Conservation (phyloP, 2,329 filamentous ascomycete species). For the Fusarium virguliforme region DNA sequence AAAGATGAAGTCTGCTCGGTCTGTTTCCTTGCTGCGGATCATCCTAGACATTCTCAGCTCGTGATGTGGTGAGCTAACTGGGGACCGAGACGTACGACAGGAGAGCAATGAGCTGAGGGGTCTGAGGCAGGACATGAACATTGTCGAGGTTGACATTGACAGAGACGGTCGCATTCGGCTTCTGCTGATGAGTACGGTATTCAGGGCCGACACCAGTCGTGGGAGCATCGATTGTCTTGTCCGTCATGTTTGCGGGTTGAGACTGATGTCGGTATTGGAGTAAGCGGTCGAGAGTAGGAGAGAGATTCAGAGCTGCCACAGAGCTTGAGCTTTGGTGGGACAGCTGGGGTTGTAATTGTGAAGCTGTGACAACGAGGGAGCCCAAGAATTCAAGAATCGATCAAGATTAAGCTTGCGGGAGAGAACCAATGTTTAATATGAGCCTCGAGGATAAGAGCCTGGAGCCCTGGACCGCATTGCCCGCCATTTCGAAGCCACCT, state of each 20-base stretch:
- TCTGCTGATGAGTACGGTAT: slow-evolving; percentile 83
- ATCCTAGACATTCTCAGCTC: slow-evolving; percentile 74
- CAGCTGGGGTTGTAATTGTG: slow-evolving; percentile 20
- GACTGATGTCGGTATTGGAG: slow-evolving; percentile 21
- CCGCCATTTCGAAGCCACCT: slow-evolving; percentile 41
- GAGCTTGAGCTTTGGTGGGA: slow-evolving; percentile 27
- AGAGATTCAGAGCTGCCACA: slow-evolving; percentile 19
- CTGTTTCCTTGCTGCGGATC: slow-evolving; percentile 92
- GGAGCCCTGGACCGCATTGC: slow-evolving; percentile 37
- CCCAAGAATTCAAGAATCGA: slow-evolving; percentile 14
- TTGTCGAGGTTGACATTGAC: slow-evolving; percentile 86
- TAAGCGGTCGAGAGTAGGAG: slow-evolving; percentile 28
- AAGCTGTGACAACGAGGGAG: slow-evolving; percentile 6
- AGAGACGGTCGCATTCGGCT: slow-evolving; percentile 91
- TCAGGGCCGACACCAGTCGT: slow-evolving; percentile 82
- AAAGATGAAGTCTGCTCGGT: slow-evolving; percentile 97
- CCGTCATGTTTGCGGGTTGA: slow-evolving; percentile 49
- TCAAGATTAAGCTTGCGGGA: slow-evolving; percentile 34
- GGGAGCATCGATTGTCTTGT: slow-evolving; percentile 52
- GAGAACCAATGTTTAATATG: slow-evolving; percentile 37
- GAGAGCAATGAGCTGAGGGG: slow-evolving; percentile 95
- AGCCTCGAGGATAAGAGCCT: slow-evolving; percentile 41
- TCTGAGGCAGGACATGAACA: slow-evolving; percentile 91
- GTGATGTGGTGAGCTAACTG: slow-evolving; percentile 31
- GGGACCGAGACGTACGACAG: slow-evolving; percentile 82